A percentile compares a stretch with the other conserved stretches of the same genome.
Conservation (phyloP, 192 early-diverging fungal genomes). For the Rhizoclosmatium globosum region DNA sequence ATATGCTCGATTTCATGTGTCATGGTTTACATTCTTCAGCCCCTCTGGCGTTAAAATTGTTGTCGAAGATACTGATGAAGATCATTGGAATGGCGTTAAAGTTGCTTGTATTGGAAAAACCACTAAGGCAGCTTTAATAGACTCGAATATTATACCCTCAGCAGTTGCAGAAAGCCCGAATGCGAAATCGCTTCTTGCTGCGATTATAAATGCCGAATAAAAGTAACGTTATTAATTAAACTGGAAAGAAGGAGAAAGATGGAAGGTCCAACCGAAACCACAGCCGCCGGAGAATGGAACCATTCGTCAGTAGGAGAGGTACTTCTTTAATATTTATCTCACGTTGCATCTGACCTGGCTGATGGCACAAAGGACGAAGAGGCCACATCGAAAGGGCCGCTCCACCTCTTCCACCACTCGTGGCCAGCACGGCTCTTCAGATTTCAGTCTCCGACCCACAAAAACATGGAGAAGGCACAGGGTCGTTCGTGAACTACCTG, state of each 20-base stretch:
- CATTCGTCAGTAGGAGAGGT: not conserved
- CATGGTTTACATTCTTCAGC: not conserved
- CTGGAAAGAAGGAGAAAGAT: too few relatives aligned
- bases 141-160: not conserved
- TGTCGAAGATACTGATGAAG: not conserved
- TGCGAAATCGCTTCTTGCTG: not conserved
- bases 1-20: not conserved
- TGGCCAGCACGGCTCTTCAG: slow-evolving; percentile 26
- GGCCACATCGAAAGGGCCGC: not conserved
- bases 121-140: not conserved
- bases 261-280: not conserved
- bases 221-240: too few relatives aligned
- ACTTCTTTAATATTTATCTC: not conserved
- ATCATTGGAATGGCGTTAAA: not conserved
- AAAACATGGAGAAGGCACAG: slow-evolving; percentile 90
- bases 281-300: not conserved
- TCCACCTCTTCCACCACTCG: slow-evolving; percentile 1
- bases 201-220: not conserved
- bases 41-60: not conserved
- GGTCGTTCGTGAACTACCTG: slow-evolving; percentile 83
- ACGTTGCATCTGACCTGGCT: not conserved
- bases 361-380: not conserved
- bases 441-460: slow-evolving; percentile 80
- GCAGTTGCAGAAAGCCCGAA: not conserved
- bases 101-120: not conserved